phyloP scores from a whole-genome alignment of 495 filamentous ascomycete species.

The Hypoxylon perforatum region DNA sequence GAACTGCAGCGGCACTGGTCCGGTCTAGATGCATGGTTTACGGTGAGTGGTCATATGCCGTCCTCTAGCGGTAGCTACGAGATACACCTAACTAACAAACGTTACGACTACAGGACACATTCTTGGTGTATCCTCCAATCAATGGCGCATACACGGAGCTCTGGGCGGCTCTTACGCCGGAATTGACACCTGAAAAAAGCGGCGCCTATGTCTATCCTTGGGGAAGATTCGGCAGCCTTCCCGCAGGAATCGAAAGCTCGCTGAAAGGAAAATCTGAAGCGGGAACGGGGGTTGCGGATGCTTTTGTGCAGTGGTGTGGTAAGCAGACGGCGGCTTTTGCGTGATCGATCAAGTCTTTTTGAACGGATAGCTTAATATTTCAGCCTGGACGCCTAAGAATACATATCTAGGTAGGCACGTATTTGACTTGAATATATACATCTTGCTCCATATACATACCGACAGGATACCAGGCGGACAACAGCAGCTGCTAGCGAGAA shows the following conservation, averaged over 20 bases:
- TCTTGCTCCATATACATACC: no score
- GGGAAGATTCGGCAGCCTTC: constrained; percentile 47
- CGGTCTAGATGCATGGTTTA: constrained; percentile 14
- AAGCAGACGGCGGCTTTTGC: constrained; percentile 35
- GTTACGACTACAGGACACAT: background rate
- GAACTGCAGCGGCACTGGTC: constrained; percentile 41
- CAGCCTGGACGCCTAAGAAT: no score
- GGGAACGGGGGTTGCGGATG: constrained; percentile 46
- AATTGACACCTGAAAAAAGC: constrained; percentile 45
- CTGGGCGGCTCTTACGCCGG: constrained; percentile 51
- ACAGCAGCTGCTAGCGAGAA: no score
- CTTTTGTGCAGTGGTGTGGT: constrained; percentile 55
- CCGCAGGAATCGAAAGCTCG: constrained; percentile 47
- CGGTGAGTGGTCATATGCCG: constrained; percentile 2
- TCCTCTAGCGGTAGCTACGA: background rate
- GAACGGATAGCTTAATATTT: no score
- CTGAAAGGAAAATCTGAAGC: constrained; percentile 46
- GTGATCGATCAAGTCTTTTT: no score
- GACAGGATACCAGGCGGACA: no score
- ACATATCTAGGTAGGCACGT: no score
- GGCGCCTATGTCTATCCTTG: constrained; percentile 56
- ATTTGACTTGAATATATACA: no score
- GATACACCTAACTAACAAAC: background rate
- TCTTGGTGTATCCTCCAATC: constrained; percentile 29
- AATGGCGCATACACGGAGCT: constrained; percentile 57